Evolutionary conservation across 2,329 filamentous ascomycete genomes (phyloP).

Genomic region (Dryadomyces quercivorus): DNA sequence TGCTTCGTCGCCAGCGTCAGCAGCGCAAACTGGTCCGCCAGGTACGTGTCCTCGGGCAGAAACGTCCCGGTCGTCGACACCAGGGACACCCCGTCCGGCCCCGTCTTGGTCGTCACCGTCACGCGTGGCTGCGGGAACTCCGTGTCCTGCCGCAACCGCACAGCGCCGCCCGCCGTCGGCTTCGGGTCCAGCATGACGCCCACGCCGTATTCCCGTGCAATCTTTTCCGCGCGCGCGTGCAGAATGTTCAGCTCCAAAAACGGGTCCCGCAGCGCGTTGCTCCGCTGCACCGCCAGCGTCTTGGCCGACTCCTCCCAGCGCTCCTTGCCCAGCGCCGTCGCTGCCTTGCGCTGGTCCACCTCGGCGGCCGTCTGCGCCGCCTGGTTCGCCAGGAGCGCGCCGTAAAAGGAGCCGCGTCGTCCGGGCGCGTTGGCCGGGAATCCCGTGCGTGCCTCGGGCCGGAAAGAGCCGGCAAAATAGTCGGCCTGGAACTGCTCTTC

Average conservation of each 20-base stretch:
- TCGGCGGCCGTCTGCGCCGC: constrained; percentile 32
- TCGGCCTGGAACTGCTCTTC: constrained; percentile 74
- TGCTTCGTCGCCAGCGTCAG: constrained; percentile 76
- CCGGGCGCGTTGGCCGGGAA: constrained; percentile 44
- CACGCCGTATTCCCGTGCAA: constrained; percentile 46
- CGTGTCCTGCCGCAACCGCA: constrained; percentile 34
- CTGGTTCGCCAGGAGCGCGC: constrained; percentile 54
- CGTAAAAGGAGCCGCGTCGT: constrained; percentile 46
- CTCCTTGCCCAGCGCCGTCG: constrained; percentile 51
- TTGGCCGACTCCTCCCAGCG: constrained; percentile 56
- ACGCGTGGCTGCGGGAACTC: constrained; percentile 40
- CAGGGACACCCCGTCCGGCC: constrained; percentile 48
- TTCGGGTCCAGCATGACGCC: constrained; percentile 43
- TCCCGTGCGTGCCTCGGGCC: constrained; percentile 36
- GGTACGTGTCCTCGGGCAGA: constrained; percentile 60
- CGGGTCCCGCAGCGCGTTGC: constrained; percentile 60
- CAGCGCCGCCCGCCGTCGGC: constrained; percentile 26
- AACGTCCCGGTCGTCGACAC: constrained; percentile 55
- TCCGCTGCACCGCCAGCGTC: constrained; percentile 44
- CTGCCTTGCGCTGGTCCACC: constrained; percentile 48
- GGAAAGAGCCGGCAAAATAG: constrained; percentile 38
- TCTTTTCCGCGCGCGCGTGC: constrained; percentile 45
- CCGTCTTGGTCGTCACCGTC: constrained; percentile 40
- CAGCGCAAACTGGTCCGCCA: constrained; percentile 74
- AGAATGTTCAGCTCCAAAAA: constrained; percentile 56